Conservation (phyloP, 352 stramenopile genomes). For the Discostella stelligera region DNA sequence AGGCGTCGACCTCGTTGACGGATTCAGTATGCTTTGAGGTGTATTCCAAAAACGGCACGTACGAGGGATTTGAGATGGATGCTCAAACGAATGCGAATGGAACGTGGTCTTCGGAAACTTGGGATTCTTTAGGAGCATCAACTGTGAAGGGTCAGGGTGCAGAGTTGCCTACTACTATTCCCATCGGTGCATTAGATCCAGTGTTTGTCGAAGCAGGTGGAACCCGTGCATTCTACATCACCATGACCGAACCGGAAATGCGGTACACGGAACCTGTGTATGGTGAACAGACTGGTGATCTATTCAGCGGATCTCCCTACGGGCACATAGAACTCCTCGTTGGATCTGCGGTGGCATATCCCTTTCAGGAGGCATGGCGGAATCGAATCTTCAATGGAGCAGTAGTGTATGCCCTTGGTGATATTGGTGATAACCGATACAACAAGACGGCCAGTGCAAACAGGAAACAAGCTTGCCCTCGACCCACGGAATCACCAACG, state of each 20-base stretch:
- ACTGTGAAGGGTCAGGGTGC: conserved; percentile 29
- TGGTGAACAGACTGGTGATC: conserved; percentile 29
- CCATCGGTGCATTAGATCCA: conserved; percentile 31
- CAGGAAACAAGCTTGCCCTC: conserved; percentile 19
- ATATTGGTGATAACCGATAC: conserved; percentile 26
- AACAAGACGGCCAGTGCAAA: conserved; percentile 13
- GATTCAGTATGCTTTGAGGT: conserved; percentile 43
- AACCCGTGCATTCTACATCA: conserved; percentile 39
- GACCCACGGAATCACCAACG: neutral
- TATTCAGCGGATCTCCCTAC: conserved; percentile 18
- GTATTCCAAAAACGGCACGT: conserved; percentile 39
- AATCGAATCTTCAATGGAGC: conserved; percentile 47
- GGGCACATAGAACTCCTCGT: conserved; percentile 32
- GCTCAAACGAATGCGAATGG: conserved; percentile 11
- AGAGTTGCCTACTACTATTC: conserved; percentile 14
- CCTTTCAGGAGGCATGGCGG: conserved; percentile 19
- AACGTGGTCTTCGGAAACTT: conserved; percentile 20
- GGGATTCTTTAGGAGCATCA: conserved; percentile 24
- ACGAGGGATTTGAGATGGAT: conserved; percentile 40
- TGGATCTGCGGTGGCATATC: conserved; percentile 27
- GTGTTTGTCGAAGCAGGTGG: conserved; percentile 29
- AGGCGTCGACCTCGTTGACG: conserved; percentile 32
- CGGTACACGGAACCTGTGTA: conserved; percentile 35
- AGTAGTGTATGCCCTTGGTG: conserved; percentile 35
- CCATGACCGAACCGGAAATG: conserved; percentile 31